Evolutionary conservation across 2,329 filamentous ascomycete species (phyloP).

Genomic region (Fusarium scirpi): DNA sequence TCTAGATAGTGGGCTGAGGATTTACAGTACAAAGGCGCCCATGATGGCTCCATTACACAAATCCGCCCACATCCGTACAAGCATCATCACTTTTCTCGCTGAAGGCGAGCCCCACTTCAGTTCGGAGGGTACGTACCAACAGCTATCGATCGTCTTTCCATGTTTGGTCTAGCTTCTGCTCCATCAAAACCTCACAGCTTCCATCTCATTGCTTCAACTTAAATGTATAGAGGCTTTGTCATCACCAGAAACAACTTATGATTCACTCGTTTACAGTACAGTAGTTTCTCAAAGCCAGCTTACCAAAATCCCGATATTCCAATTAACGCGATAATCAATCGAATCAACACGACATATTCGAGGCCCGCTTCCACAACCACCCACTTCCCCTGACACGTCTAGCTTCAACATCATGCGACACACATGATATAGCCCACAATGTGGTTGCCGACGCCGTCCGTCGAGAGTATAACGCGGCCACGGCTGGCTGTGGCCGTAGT

Average conservation of each 20-base stretch:
- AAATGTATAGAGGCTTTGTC: slow-evolving; percentile 31
- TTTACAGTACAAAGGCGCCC: slow-evolving; percentile 37
- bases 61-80: slow-evolving; percentile 29
- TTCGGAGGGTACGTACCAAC: slow-evolving; percentile 27
- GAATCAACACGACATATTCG: not conserved
- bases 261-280: slow-evolving; percentile 1
- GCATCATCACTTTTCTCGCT: slow-evolving; percentile 43
- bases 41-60: slow-evolving; percentile 34
- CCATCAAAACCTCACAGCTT: slow-evolving; percentile 32
- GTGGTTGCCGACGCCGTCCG: slow-evolving; percentile 62
- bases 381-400: slow-evolving; percentile 17
- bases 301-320: not conserved
- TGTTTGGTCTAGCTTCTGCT: slow-evolving; percentile 7
- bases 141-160: slow-evolving; percentile 7
- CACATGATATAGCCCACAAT: slow-evolving; percentile 53
- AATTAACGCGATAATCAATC: not conserved
- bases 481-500: slow-evolving; percentile 67
- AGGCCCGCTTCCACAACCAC: slow-evolving; percentile 4
- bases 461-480: slow-evolving; percentile 67
- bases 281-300: not conserved
- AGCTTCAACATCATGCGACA: slow-evolving; percentile 50
- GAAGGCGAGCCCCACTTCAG: slow-evolving; percentile 27
- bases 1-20: slow-evolving; percentile 45
- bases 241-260: slow-evolving; percentile 36
- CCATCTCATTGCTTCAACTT: slow-evolving; percentile 7